These are phyloP conservation scores for Eucalyptus sideroxylon DNA, from an alignment of 345 rosid species.

Conservation along the genomic window DNA sequence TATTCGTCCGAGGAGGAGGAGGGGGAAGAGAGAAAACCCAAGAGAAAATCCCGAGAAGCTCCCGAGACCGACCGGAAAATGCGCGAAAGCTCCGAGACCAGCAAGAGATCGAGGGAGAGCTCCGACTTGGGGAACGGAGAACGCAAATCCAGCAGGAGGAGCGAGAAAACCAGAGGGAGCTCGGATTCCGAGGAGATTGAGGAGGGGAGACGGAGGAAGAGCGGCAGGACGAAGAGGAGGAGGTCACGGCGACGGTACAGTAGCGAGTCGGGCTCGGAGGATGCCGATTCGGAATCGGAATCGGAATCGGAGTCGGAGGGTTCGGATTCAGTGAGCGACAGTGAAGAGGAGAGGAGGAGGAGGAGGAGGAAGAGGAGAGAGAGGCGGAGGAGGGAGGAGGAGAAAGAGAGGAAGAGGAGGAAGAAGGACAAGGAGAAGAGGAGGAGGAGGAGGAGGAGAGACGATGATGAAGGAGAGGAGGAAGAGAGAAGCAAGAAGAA, in stretches of 20 bases:
- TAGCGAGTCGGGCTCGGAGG: slow-evolving; percentile 8
- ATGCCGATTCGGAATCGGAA: not conserved
- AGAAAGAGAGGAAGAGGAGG: not conserved
- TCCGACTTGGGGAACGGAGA: slow-evolving; percentile 7
- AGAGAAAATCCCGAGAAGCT: not conserved
- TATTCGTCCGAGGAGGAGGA: not conserved
- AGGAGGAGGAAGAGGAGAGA: slow-evolving; percentile 8
- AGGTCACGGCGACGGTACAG: slow-evolving; percentile 20
- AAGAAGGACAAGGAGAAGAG: slow-evolving; percentile 7
- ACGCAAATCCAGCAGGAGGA: not conserved
- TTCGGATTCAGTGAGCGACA: slow-evolving; percentile 18
- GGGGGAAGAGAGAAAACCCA: not conserved
- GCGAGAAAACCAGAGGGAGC: not conserved
- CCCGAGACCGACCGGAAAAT: not conserved
- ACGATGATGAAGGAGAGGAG: slow-evolving; percentile 1
- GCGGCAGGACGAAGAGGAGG: slow-evolving; percentile 10
- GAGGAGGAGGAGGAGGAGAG: slow-evolving; percentile 1
- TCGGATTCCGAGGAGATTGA: slow-evolving; percentile 1
- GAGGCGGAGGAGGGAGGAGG: slow-evolving; percentile 1
- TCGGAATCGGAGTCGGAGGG: slow-evolving; percentile 25
- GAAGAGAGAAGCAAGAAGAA: slow-evolving; percentile 1
- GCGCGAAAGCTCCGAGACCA: not conserved
- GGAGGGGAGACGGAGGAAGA: slow-evolving; percentile 14
- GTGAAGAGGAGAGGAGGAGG: slow-evolving; percentile 2
- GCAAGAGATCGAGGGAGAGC: slow-evolving; percentile 6